Evolutionary conservation across 2,329 filamentous ascomycete species (phyloP), one percentile per base, ranked within the genome.

Genomic region (Colletotrichum aenigma): DNA sequence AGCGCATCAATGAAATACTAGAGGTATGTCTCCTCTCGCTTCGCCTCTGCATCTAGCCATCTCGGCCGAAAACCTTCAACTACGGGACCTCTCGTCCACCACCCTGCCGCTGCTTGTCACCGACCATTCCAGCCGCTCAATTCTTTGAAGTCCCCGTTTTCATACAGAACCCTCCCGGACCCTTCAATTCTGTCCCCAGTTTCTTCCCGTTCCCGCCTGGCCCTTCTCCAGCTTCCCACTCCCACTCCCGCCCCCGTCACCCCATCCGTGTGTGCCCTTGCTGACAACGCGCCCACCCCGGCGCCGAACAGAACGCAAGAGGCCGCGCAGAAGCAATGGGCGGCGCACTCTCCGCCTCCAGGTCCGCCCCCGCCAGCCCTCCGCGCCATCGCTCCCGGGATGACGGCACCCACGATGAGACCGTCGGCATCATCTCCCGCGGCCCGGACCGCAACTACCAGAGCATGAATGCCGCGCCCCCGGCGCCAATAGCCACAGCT

Each of bases 1-100:
- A 85, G 71, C 86, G 87, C 68, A 83, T 89, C 77, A 83, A 84
- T 76, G 85, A 85, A 74, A 88, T 89, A 70, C 83, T 89, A 72
- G 85, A 89, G 84, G 87, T 89, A 81, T 60, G 30, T 68, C 26
- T 18, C 26, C 26, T 69, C 26, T 60, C 67, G 69, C 73, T 55
- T 62, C 26, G 70, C 55, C 60, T 74, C 61, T 48, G 43, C n/a
- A 48, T n/a, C 43, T 48, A 21, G 55, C 52, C 66, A 43, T 70
- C 24, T 55, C 56, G n/a, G 68, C 66, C 66, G 66, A 70, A 24
- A 21, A 21, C 43, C 7, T 21, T 36, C 66, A 38, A 36, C 48
- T 52, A 58, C 71, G 66, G 30, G 32, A 56, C 71, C 56, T 43
- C 32, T 65, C 32, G 28, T 28, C n/a, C 60, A 66, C 56, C 52